Base-by-base conservation (phyloP, 176 grass and related monocot species). In the Pontederia paniculata region DNA sequence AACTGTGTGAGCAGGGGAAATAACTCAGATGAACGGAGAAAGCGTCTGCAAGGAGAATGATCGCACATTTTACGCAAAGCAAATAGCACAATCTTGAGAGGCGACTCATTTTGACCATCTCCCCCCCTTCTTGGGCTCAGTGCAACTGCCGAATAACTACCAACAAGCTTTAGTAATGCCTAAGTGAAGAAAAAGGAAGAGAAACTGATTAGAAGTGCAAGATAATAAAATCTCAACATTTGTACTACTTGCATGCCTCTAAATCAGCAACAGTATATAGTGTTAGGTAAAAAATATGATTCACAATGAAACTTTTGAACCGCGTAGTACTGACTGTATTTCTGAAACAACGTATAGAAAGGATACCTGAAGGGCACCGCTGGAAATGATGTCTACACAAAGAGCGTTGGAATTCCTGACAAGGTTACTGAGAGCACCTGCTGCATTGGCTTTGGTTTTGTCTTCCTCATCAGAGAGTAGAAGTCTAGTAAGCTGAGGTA, bases 381-480 rank as follows among this genome's bases (percentile, higher is more conserved):
- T 70, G 37, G 82, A 87, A 57, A 97, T 60, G 45, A 90, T 78
- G 42, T 85, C 69, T 65, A 81, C 82, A 19, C 82, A 97, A 1
- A 87, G 83, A n/a, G 48, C 31, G 42, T 64, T 74, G 28, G 86
- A 86, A 72, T 90, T 97, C 44, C 86, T 71, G 62, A 81, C 79
- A 21, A 87, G 80, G 67, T 97, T 97, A 65, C 86, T 96, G 14
- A 96, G 77, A 5, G 91, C 91, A 18, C 91, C 91, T 19, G 91
- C 91, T 14, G 91, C 91, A 72, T 97, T 97, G 60, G 83, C 76
- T 74, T 89, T 97, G 14, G 86, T 97, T 85, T 96, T 97, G 70
- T 89, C 86, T 73, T 96, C 91, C 80, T 97, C 91, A 1, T 79
- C 50, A 11, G 76, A 74, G 52, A 89, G 70, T 44, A 97, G 79